Base-by-base conservation (phyloP, 2,329 filamentous ascomycete species). In the Talaromyces sp. region DNA sequence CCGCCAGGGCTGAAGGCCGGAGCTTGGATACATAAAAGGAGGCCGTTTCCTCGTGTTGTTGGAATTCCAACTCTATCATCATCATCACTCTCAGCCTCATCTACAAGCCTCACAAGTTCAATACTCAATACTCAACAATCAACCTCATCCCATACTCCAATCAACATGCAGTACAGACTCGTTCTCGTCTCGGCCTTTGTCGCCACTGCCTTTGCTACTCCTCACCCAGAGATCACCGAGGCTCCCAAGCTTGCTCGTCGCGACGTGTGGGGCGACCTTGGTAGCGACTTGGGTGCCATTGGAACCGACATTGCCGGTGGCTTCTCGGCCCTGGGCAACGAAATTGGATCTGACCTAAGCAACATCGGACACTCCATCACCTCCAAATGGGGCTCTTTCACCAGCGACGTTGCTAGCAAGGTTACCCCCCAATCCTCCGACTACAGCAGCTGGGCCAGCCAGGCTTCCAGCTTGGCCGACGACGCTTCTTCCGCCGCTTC, bases 181-280 rank as follows among this genome's bases (percentile, higher is more conserved):
- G 16, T 60, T n/a, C 16, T 63, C 18, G 52, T 56, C 44, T 53
- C 57, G 34, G 59, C 61, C 23, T 23, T 63, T 14, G 27, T 55
- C 30, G 57, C 58, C 51, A 57, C 61, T 16, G 61, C 54, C 47
- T 33, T 44, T 44, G 61, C 61, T 12, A 47, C 18, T 34, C 61
- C 61, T 53, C 57, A 58, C 10, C 61, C 61, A n/a, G 57, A 63
- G 36, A 63, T 63, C 54, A 63, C 61, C 31, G 54, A 53, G 44
- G 47, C 61, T 27, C 61, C 61, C 5, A 16, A 52, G 34, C 31
- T 56, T 27, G 53, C 40, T 42, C 61, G 59, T 47, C 54, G 54
- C n/a, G 33, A 61, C 55, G 8, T 60, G 42, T 61, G 57, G 57
- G 47, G 31, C 54, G 30, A 61, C 14, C 47, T 63, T 34, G 61